Evolutionary conservation across 2,329 filamentous ascomycete genomes (phyloP), one percentile per base, ranked within the genome.

Genomic region (Trichoderma sp.): DNA sequence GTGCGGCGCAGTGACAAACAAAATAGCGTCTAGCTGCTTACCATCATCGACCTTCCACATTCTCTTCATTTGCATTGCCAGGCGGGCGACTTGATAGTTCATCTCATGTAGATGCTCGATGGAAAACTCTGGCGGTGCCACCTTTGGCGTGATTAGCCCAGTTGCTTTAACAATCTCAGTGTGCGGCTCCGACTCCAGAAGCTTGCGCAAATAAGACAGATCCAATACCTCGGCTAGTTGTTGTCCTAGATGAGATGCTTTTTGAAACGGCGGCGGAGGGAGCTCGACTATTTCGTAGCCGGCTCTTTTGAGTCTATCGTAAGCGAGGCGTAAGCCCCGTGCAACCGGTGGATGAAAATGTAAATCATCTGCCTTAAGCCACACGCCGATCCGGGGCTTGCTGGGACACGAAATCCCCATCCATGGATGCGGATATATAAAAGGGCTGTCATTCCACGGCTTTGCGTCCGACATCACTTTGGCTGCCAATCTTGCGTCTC

Each of bases 21-120:
- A 21, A 19, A 62, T 62, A 7, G 40, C 59, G 11, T 62, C 59
- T 3, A 62, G 43, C 2, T 31, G 29, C 7, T 35, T 62, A n/a
- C 59, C 59, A 11, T 19, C 52, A 14, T 52, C 29, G 29, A 24
- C n/a, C 1, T 24, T 49, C 59, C 43, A 62, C 19, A 49, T 52
- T 16, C 43, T 27, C 59, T 62, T 62, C 59, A 62, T 62, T 31
- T 27, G 59, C 43, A 37, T 62, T 6, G 59, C 59, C 5, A 62
- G 31, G 14, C 59, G 59, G 40, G 47, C 47, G 1, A 62, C 33
- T 31, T 62, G 59, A 47, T 27, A 52, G 21, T 62, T 62, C 31
- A 52, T n/a, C 1, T 62, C 16, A 29, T 62, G 43, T 2, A 62
- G 43, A 52, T 62, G 27, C 8, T 62, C 29, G n/a, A 62, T 21